Base-by-base conservation (phyloP, 2,329 filamentous ascomycete genomes). In the Neonectria magnoliae region DNA sequence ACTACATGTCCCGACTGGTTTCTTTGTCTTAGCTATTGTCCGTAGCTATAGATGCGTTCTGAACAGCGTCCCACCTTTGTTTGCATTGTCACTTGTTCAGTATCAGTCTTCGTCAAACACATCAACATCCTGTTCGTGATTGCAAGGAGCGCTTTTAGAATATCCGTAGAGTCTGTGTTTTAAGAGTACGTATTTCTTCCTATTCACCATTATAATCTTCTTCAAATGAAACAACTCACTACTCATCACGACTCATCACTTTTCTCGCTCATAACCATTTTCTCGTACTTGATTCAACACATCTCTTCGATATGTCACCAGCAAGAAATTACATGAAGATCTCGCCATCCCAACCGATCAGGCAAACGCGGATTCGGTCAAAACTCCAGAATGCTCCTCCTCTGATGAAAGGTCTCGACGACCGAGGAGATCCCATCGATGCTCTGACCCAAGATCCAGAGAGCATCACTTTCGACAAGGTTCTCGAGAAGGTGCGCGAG, bases 381-480 rank as follows among this genome's bases (percentile, higher is more conserved):
- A 57, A 36, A 22, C 68, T 75, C n/a, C 38, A 27, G 2, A 52
- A 66, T 45, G 66, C 73, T 31, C 64, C 73, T 36, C 67, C 64
- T 1, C 63, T 75, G 9, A 73, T 76, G 74, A 41, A 29, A 13
- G 70, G 72, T 6, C 67, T 76, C 31, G 67, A 68, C 18, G 13
- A 60, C 13, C 60, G 36, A 10, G 65, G 62, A 16, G 47, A n/a
- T 8, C 60, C 71, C 8, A n/a, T 51, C 2, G 64, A 63, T 8
- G 25, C 62, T 2, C 55, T 70, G 13, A 8, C 58, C 9, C 31
- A 29, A 4, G 70, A 75, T 3, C 69, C 72, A 10, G 67, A 65
- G 11, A 10, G 16, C 9, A 33, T 73, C 5, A 45, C 55, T n/a
- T 69, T 51, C 36, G 29, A 31, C 2, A 47, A 73, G 7, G 72